A percentile compares a stretch with the other conserved stretches of the same genome.
Evolutionary conservation across 169 alveolate species (phyloP).

Genomic region (Plasmodium gonderi): DNA sequence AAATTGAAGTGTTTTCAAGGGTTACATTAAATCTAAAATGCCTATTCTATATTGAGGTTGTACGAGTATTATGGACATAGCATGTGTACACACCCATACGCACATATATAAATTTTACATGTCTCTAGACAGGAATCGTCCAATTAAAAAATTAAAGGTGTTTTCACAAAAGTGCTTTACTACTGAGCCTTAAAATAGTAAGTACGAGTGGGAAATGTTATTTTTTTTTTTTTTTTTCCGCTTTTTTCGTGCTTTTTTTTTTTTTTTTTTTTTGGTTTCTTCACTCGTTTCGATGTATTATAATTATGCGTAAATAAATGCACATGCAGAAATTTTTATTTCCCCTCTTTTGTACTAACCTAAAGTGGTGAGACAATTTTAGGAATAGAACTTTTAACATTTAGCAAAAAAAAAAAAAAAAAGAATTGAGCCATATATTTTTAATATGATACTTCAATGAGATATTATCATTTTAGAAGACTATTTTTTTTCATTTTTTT

Average conservation of each 20-base stretch:
- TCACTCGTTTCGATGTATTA: too few relatives aligned
- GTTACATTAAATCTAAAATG: neutral
- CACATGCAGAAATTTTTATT: too few relatives aligned
- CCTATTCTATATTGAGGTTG: neutral
- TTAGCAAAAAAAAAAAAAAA: neutral
- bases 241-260: neutral
- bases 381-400: too few relatives aligned
- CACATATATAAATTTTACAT: neutral
- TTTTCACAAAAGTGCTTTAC: neutral
- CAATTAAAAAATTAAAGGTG: neutral
- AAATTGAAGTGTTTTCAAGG: neutral
- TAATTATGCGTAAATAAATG: too few relatives aligned
- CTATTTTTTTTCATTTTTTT: neutral
- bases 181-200: neutral
- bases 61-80: neutral
- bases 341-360: too few relatives aligned
- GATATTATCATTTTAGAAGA: neutral
- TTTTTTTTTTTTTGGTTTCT: neutral
- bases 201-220: neutral
- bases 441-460: neutral
- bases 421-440: neutral
- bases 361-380: too few relatives aligned
- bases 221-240: neutral
- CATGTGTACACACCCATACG: neutral
- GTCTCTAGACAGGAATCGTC: constrained; percentile 25